Conservation (phyloP, 495 filamentous ascomycete genomes). For the Hypomontagnella submonticulosa region DNA sequence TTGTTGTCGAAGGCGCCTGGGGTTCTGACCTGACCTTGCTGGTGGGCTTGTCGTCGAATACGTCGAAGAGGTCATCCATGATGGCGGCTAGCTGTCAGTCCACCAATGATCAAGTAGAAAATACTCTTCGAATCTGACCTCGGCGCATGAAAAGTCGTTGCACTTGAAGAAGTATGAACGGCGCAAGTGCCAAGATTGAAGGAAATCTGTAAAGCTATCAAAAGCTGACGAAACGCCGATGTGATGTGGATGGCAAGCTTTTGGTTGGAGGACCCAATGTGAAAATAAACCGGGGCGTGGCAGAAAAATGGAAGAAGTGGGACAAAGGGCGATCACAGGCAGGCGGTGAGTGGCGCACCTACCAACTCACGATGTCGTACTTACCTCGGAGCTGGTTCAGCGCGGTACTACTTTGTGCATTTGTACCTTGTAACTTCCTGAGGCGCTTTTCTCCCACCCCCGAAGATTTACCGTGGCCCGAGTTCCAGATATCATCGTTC, state of each 20-base stretch:
- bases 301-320: constrained; percentile 39
- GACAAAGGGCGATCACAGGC: constrained; percentile 14
- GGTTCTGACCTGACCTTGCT: constrained; percentile 57
- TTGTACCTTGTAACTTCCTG: not conserved
- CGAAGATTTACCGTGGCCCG: constrained; percentile 27
- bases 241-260: constrained; percentile 20
- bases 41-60: constrained; percentile 71
- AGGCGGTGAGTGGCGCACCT: constrained; percentile 26
- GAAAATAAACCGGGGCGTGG: constrained; percentile 35
- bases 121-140: not conserved
- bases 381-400: not conserved
- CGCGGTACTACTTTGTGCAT: too few species aligned
- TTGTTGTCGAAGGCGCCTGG: constrained; percentile 49
- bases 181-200: not conserved
- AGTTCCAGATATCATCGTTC: constrained; percentile 32
- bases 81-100: constrained; percentile 20
- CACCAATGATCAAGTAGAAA: not conserved
- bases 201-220: not conserved
- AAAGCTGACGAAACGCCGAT: constrained; percentile 5
- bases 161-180: not conserved
- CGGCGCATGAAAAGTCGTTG: too few species aligned
- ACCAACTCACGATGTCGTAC: not conserved
- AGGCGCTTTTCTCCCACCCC: not conserved
- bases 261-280: constrained; percentile 15
- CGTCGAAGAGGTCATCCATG: constrained; percentile 88